Conservation (phyloP, 1,284 basidiomycete species). For the Leccinum fallax region DNA sequence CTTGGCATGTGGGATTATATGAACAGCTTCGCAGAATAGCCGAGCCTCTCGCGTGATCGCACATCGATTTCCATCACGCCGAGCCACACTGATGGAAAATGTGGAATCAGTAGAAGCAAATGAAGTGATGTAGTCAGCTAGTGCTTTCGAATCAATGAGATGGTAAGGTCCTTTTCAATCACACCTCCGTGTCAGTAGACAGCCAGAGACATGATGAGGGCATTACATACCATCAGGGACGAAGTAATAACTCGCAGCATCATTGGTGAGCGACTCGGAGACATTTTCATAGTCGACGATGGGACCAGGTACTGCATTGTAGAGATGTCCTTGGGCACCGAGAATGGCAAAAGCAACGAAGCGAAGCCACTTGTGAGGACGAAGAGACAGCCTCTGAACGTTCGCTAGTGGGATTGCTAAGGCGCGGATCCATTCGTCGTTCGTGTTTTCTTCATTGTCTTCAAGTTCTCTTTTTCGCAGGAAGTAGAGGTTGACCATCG, state of each 20-base stretch:
- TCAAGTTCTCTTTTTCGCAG: not conserved
- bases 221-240: not conserved
- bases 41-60: not conserved
- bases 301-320: too few relatives aligned
- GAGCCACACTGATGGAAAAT: not conserved
- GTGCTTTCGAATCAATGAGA: not conserved
- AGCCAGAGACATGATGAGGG: not conserved
- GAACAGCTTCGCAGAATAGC: too few relatives aligned
- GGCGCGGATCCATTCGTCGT: not conserved
- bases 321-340: too few relatives aligned
- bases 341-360: too few relatives aligned
- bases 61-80: not conserved
- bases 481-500: not conserved
- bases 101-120: not conserved
- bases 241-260: not conserved
- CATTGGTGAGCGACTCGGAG: not conserved
- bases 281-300: too few relatives aligned
- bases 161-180: not conserved
- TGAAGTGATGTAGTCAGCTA: not conserved
- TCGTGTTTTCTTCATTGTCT: too few relatives aligned
- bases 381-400: too few relatives aligned
- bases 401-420: not conserved
- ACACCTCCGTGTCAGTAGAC: not conserved
- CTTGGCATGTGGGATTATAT: too few relatives aligned
- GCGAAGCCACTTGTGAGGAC: too few relatives aligned